Evolutionary conservation across 306 rosid genomes (phyloP), one percentile per base, ranked within the genome.

Genomic region (Acacia melanoxylon): DNA sequence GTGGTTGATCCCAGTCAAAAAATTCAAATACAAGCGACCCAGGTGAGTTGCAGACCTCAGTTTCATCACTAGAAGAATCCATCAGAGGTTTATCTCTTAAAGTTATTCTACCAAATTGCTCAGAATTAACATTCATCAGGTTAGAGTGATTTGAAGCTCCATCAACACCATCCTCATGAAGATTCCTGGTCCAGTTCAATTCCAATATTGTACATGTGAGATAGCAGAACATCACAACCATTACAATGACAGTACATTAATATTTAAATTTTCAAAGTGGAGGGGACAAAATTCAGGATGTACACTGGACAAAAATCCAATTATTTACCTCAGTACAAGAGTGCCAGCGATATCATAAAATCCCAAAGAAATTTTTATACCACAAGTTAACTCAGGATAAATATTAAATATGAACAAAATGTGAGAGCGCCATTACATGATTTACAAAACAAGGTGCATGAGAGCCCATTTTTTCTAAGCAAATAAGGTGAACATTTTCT

Each of bases 1-100:
- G 87, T 22, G 97, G 97, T 61, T 4, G 87, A 44, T 74, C 85
- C 40, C 15, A 44, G 77, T 92, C 94, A 67, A 88, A 80, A 54
- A 78, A 92, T 77, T 88, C 81, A 69, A 73, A 92, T 56, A 77
- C 67, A 58, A 83, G 90, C 75, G 3, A 10, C 70, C 78, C 88
- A 25, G 78, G 52, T 73, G 86, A 75, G 67, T 79, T 73, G 61
- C 62, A 65, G 84, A 68, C 82, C 84, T 86, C 90, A 72, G 83
- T 76, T 85, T 86, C 89, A 68, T 88, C 82, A 81, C 83, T 80
- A 16, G 83, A 84, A 62, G 88, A 82, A 80, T 80, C 78, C 70
- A 68, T 10, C 11, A 62, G 76, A 80, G 35, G 76, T 71, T 66
- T 70, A 27, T 87, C 90, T 58, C 78, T 62, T 84, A 86, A 72